Base-by-base conservation (phyloP, 2,329 filamentous ascomycete genomes). In the Penicillium sp. region DNA sequence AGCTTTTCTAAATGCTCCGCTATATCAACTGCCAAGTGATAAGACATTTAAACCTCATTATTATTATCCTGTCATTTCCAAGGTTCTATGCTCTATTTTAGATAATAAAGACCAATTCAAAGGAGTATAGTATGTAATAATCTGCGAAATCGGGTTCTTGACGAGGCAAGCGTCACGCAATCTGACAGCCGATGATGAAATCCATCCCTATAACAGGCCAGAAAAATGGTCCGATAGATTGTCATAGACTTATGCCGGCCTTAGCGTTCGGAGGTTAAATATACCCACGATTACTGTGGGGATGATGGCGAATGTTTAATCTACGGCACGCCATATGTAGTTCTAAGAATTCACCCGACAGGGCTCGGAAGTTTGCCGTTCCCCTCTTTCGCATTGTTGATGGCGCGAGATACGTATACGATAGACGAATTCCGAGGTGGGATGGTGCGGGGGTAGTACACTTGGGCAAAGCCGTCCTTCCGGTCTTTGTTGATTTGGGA, bases 221-320 rank as follows among this genome's bases (percentile, higher is more conserved):
- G 54, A 46, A 25, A 50, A 15, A 39, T 50, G 36, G 15, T 39
- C 21, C 23, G 23, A 21, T 13, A 31, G 36, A 27, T 40, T 16
- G n/a, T 39, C n/a, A 11, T 38, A 4, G 5, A n/a, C 7, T 27
- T 40, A 16, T 40, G 7, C n/a, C 7, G n/a, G 25, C 34, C 10
- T 38, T 36, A 10, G 7, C 4, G 11, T 10, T 40, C 44, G 34
- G 25, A 54, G 10, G 6, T 40, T 40, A 48, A 25, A 29, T 2
- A 31, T 27, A 29, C 33, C 33, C 13, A 33, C 53, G 50, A 47
- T 34, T 47, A 47, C 43, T 53, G 58, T 62, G 60, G 64, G 51
- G 56, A 57, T 29, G 43, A 68, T 68, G 62, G 55, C 65, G 65
- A 67, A 65, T 63, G 41, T 38, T 31, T 40, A 36, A n/a, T 16